These are phyloP conservation scores for Emydomyces testavorans DNA, from an alignment of 2,329 filamentous ascomycete genomes.

Conservation along the genomic window DNA sequence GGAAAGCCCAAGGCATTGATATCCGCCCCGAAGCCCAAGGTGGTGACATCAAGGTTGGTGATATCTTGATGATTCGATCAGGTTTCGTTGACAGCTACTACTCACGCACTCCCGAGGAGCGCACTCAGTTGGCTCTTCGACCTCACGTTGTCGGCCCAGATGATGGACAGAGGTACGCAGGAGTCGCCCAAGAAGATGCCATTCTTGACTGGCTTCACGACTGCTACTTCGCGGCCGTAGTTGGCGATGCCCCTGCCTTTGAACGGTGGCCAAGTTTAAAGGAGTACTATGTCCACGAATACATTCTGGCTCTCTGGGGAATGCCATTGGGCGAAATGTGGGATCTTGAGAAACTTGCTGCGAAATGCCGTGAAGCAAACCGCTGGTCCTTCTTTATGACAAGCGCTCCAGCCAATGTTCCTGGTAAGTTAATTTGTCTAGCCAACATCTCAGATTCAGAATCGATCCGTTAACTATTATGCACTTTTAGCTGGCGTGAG, in stretches of 20 bases:
- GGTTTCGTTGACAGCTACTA: slow-evolving; percentile 52
- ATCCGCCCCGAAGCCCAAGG: slow-evolving; percentile 46
- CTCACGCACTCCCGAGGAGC: slow-evolving; percentile 30
- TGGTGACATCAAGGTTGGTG: slow-evolving; percentile 47
- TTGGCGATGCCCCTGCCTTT: slow-evolving; percentile 51
- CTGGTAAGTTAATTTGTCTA: slow-evolving; percentile 23
- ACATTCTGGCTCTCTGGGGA: slow-evolving; percentile 35
- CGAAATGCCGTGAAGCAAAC: slow-evolving; percentile 27
- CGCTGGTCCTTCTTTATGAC: slow-evolving; percentile 35
- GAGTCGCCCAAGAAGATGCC: slow-evolving; percentile 43
- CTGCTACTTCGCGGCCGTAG: slow-evolving; percentile 54
- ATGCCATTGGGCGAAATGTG: slow-evolving; percentile 38
- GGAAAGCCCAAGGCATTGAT: slow-evolving; percentile 48
- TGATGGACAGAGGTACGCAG: slow-evolving; percentile 37
- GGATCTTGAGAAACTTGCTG: slow-evolving; percentile 32
- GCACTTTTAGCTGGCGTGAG: slow-evolving; percentile 19
- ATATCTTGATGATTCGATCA: slow-evolving; percentile 55
- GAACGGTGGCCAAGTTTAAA: slow-evolving; percentile 48
- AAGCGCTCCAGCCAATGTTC: slow-evolving; percentile 33
- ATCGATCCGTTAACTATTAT: slow-evolving; percentile 5
- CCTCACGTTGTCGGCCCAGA: slow-evolving; percentile 22
- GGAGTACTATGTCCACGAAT: slow-evolving; percentile 31
- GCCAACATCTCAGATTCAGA: not conserved
- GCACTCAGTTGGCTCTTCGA: slow-evolving; percentile 25
- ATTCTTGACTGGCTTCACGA: slow-evolving; percentile 58